phyloP scores from a whole-genome alignment of 257 asterid species.

The Buddleja alternifolia region DNA sequence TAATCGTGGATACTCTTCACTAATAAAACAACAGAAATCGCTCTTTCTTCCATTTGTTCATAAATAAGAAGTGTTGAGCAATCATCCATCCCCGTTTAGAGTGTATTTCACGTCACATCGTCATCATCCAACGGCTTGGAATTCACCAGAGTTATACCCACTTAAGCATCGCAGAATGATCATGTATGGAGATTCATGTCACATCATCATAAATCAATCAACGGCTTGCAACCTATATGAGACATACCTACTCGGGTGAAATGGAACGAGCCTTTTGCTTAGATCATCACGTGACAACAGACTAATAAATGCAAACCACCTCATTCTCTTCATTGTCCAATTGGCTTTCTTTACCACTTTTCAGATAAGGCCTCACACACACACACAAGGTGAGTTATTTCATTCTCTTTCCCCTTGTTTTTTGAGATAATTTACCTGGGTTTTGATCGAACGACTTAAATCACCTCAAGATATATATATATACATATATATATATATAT shows the following conservation, averaged over 20 bases:
- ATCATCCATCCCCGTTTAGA: too few relatives aligned
- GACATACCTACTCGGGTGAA: too few relatives aligned
- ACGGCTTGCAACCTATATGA: too few relatives aligned
- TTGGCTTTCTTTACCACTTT: slow-evolving; percentile 20
- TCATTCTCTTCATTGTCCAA: neutral
- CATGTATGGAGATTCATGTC: too few relatives aligned
- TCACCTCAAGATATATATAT: slow-evolving; percentile 2
- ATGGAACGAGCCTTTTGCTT: too few relatives aligned
- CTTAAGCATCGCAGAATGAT: too few relatives aligned
- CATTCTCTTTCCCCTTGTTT: neutral
- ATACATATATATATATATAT: neutral
- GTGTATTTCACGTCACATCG: too few relatives aligned
- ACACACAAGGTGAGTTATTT: slow-evolving; percentile 23
- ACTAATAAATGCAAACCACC: slow-evolving; percentile 23
- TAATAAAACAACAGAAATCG: neutral
- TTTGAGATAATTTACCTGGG: slow-evolving; percentile 13
- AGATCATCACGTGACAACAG: slow-evolving; percentile 29
- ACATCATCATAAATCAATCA: too few relatives aligned
- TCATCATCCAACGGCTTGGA: too few relatives aligned
- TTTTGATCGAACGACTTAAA: neutral
- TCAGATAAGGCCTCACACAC: slow-evolving; percentile 31
- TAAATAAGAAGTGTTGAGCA: neutral
- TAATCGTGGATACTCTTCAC: neutral
- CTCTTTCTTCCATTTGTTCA: neutral
- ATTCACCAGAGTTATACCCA: too few relatives aligned